Conservation (phyloP, 2,329 filamentous ascomycete species). For the Alternaria postmessia region DNA sequence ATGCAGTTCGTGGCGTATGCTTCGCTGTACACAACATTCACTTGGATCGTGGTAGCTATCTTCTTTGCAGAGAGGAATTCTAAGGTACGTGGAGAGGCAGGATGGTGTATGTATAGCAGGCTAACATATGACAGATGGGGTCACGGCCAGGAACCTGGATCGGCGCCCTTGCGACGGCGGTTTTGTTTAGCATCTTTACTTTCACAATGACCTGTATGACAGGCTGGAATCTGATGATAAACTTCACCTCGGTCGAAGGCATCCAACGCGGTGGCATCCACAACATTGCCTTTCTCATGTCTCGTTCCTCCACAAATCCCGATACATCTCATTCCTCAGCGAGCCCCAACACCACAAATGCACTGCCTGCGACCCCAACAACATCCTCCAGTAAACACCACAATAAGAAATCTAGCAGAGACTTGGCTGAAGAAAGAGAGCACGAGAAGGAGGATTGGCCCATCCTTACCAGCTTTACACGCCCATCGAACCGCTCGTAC, state of each 20-base stretch:
- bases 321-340: background rate
- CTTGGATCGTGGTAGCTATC: constrained; percentile 70
- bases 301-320: constrained; percentile 23
- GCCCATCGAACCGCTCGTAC: constrained; percentile 58
- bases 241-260: constrained; percentile 86
- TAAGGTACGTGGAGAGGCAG: constrained; percentile 51
- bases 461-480: constrained; percentile 5
- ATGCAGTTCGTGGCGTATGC: constrained; percentile 84
- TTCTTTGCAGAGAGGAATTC: constrained; percentile 65
- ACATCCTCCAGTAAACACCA: constrained; percentile 15
- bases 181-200: constrained; percentile 82
- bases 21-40: constrained; percentile 70
- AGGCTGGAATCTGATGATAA: constrained; percentile 72
- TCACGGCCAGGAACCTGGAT: constrained; percentile 59
- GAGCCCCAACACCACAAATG: background rate
- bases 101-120: background rate
- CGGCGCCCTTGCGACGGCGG: constrained; percentile 70
- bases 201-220: constrained; percentile 79
- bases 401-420: constrained; percentile 12
- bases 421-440: background rate
- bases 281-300: constrained; percentile 73
- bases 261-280: constrained; percentile 68
- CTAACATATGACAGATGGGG: constrained; percentile 22
- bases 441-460: constrained; percentile 28
- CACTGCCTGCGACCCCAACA: constrained; percentile 21